These are phyloP conservation scores for Hymenoscyphus infarciens DNA, from an alignment of 2,329 filamentous ascomycete species.

Conservation along the genomic window DNA sequence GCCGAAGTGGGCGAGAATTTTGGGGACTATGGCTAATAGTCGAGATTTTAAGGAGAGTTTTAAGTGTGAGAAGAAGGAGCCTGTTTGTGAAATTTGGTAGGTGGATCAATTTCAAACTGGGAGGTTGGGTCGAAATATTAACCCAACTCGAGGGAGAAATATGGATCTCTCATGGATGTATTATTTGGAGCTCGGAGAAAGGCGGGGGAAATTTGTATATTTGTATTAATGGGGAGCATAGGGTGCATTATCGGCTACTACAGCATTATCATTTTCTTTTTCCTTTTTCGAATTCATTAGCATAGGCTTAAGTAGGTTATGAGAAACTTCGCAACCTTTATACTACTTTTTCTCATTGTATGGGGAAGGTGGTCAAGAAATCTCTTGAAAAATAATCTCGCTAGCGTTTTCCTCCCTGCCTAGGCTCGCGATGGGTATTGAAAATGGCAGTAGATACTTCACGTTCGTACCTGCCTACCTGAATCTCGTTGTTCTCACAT, in stretches of 20 bases:
- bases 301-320: not conserved
- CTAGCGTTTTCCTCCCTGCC: no score
- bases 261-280: not conserved
- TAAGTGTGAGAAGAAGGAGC: constrained; percentile 60
- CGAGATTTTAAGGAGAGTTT: constrained; percentile 65
- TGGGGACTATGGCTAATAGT: constrained; percentile 64
- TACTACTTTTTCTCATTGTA: no score
- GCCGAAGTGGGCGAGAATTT: constrained; percentile 57
- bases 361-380: no score
- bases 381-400: no score
- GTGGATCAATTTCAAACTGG: constrained; percentile 22
- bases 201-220: not conserved
- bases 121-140: not conserved
- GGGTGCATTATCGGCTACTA: not conserved
- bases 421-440: no score
- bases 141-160: not conserved
- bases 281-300: not conserved
- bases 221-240: not conserved
- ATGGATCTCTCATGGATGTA: not conserved
- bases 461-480: no score
- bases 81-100: constrained; percentile 69
- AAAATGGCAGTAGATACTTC: no score
- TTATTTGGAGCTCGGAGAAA: not conserved
- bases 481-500: no score
- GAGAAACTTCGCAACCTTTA: no score